Evolutionary conservation across 331 rosid species (phyloP).

Genomic region (Phaseolus coccineus): DNA sequence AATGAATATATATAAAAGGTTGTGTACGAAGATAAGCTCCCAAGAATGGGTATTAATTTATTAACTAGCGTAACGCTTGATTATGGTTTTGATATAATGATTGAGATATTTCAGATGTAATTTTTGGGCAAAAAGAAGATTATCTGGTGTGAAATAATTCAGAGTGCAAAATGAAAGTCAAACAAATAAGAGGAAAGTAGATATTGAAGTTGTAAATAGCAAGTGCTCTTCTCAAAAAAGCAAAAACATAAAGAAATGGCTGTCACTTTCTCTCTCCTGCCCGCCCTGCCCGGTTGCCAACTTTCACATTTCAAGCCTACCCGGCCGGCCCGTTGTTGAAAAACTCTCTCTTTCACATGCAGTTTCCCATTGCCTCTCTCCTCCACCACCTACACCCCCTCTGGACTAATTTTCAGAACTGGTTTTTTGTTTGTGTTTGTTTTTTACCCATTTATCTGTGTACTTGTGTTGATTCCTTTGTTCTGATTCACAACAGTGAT

Average conservation of each 20-base stretch:
- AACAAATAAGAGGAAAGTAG: conserved; percentile 47
- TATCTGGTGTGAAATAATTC: conserved; percentile 45
- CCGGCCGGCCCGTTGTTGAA: conserved; percentile 55
- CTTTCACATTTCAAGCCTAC: conserved; percentile 47
- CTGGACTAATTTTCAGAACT: conserved; percentile 49
- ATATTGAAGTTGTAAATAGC: conserved; percentile 29
- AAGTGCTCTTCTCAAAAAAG: conserved; percentile 46
- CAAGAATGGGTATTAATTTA: not conserved
- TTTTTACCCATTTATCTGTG: conserved; percentile 17
- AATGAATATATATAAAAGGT: not conserved
- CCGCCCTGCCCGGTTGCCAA: conserved; percentile 47
- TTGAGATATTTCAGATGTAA: not conserved
- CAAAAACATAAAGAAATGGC: conserved; percentile 49
- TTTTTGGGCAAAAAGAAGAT: conserved; percentile 32
- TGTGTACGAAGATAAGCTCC: conserved; percentile 34
- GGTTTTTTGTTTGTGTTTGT: conserved; percentile 1
- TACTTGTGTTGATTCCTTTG: conserved; percentile 46
- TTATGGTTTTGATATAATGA: conserved; percentile 38
- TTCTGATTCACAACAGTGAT: conserved; percentile 2
- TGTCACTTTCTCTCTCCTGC: conserved; percentile 65
- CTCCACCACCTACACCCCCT: conserved; percentile 39
- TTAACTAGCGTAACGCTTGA: conserved; percentile 11
- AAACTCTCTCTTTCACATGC: conserved; percentile 54
- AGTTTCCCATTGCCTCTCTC: conserved; percentile 51
- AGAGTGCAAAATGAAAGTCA: conserved; percentile 49